Evolutionary conservation across 352 stramenopile species (phyloP).

Genomic region (Phytophthora cactorum): DNA sequence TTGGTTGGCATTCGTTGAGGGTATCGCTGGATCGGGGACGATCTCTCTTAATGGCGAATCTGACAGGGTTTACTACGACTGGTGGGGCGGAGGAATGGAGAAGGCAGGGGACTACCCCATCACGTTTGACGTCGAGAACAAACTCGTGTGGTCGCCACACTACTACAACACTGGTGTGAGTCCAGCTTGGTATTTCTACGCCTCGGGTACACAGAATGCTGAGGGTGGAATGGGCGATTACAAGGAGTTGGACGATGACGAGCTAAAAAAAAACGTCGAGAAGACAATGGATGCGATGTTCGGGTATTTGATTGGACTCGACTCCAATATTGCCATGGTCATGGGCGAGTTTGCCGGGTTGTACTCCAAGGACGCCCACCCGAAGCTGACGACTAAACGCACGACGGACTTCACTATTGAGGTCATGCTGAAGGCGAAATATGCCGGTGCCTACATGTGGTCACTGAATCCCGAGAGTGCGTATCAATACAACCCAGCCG

Average conservation of each 20-base stretch:
- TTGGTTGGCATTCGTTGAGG: slow-evolving; percentile 75
- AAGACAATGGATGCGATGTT: slow-evolving; percentile 72
- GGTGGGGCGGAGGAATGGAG: slow-evolving; percentile 68
- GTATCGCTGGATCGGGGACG: slow-evolving; percentile 45
- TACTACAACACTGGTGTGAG: slow-evolving; percentile 79
- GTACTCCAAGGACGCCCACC: slow-evolving; percentile 59
- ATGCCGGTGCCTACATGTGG: slow-evolving; percentile 77
- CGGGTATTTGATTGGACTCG: slow-evolving; percentile 53
- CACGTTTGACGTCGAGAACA: slow-evolving; percentile 48
- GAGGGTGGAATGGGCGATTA: slow-evolving; percentile 30
- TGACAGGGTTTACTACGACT: slow-evolving; percentile 56
- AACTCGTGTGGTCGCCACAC: slow-evolving; percentile 71
- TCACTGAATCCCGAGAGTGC: slow-evolving; percentile 75
- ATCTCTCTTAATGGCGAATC: slow-evolving; percentile 36
- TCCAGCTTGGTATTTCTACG: slow-evolving; percentile 69
- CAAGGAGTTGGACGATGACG: slow-evolving; percentile 55
- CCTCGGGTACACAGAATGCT: slow-evolving; percentile 29
- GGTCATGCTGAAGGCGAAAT: slow-evolving; percentile 52
- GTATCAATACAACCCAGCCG: slow-evolving; percentile 74
- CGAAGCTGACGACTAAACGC: slow-evolving; percentile 63
- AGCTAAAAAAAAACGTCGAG: slow-evolving; percentile 54
- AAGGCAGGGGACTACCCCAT: slow-evolving; percentile 45
- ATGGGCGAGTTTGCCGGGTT: slow-evolving; percentile 71
- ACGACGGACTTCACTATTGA: slow-evolving; percentile 70
- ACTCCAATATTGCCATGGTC: slow-evolving; percentile 50